Base-by-base conservation (phyloP, 2,329 filamentous ascomycete genomes). In the Stemphylium vesicarium region DNA sequence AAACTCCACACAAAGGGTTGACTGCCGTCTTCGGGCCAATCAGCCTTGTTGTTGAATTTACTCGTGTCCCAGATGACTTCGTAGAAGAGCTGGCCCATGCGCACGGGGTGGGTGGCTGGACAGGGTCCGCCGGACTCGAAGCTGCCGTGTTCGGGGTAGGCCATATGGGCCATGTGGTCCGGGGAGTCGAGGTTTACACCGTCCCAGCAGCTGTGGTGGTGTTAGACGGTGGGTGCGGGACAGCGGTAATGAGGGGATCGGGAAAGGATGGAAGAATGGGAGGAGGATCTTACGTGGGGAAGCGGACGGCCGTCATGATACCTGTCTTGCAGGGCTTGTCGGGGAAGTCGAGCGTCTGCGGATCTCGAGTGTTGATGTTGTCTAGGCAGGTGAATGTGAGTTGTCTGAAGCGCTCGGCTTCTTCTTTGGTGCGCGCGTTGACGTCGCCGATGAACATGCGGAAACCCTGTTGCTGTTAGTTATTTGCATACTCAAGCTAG, bases 381-480 rank as follows among this genome's bases (percentile, higher is more conserved):
- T 79, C 62, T 12, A 80, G 65, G 53, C 78, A 80, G 1, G 78
- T 80, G 54, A 77, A 80, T 5, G 78, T 80, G 35, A 80, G 72
- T 58, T 79, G 78, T 13, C 76, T 71, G 61, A 77, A 80, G 22
- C 73, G 69, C 36, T 71, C 65, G 8, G 76, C 72, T 35, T 77
- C 56, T 13, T 65, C 69, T 29, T 66, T 68, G 20, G 62, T 65
- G 15, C 59, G 52, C 11, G 64, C 59, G 33, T 65, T 79, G 33
- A 67, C 60, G 39, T 67, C 63, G 10, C 65, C 65, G 24, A 68
- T 62, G 53, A 60, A 67, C 66, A 69, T 69, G 42, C 66, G 66
- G 49, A 69, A 68, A 11, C 66, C 65, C 62, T 78, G 29, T 12
- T 16, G 3, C n/a, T 20, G 16, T 50, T 32, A 42, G 48, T 40